phyloP scores from a whole-genome alignment of 2,329 filamentous ascomycete species.

The Podosphaera aphanis region DNA sequence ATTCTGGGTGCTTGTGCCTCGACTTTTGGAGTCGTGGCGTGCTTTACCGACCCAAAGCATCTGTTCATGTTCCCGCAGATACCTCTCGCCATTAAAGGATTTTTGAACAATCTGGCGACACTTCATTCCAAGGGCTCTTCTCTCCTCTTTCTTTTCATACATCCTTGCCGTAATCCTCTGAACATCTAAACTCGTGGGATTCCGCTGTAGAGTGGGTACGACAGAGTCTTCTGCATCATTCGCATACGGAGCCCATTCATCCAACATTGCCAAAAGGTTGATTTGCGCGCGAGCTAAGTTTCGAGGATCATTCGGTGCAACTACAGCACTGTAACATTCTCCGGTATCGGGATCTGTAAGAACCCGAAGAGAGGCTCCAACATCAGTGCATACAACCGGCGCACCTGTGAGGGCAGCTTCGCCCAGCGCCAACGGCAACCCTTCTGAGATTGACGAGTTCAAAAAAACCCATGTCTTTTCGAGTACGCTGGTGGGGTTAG shows the following conservation, averaged over 20 bases:
- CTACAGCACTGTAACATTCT: slow-evolving; percentile 32
- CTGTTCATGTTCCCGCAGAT: slow-evolving; percentile 37
- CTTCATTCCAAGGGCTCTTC: slow-evolving; percentile 33
- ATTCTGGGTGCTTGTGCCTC: neutral
- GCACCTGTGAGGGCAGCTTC: slow-evolving; percentile 32
- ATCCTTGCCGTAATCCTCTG: slow-evolving; percentile 28
- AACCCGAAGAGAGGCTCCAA: slow-evolving; percentile 29
- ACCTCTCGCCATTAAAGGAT: slow-evolving; percentile 33
- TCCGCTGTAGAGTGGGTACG: slow-evolving; percentile 18
- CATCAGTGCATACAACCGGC: slow-evolving; percentile 31
- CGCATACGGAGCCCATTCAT: slow-evolving; percentile 35
- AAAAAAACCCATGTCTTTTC: slow-evolving; percentile 26
- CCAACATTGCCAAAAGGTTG: slow-evolving; percentile 34
- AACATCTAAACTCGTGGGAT: slow-evolving; percentile 25
- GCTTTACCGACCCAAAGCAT: slow-evolving; percentile 26
- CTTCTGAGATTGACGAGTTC: slow-evolving; percentile 32
- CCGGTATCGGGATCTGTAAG: slow-evolving; percentile 28
- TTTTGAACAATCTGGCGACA: slow-evolving; percentile 33
- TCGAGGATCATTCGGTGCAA: slow-evolving; percentile 38
- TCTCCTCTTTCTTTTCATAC: slow-evolving; percentile 31
- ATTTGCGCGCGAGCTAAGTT: slow-evolving; percentile 38
- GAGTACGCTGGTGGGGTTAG: slow-evolving; percentile 20
- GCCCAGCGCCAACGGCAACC: slow-evolving; percentile 30
- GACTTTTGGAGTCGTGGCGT: neutral
- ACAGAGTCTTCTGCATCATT: slow-evolving; percentile 13